Evolutionary conservation across 1,284 basidiomycete species (phyloP), one percentile per base, ranked within the genome.

Genomic region (Leccinum variabile): DNA sequence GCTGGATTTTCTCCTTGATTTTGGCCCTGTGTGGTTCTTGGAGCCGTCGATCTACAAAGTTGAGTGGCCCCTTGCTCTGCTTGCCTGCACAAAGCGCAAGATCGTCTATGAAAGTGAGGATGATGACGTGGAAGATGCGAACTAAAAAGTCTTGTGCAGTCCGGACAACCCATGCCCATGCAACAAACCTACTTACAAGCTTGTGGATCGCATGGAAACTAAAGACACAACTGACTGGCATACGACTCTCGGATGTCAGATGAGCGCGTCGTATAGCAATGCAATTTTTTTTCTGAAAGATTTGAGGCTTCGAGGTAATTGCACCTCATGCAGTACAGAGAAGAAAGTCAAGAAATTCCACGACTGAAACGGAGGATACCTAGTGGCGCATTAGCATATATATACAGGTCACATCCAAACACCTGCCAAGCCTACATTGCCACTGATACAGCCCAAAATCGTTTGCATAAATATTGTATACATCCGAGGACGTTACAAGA

Each of bases 401-500:
- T 35, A 13, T 35, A 9, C 10, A 44, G 5, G 41, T 44, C 5
- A 44, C 3, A 16, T 16, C 14, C n/a, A 49, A 28, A 16, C 13
- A 52, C 22, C 25, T 25, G 0, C 33, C 11, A 35, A 52, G 28
- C 11, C 37, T 11, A 49, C 55, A 30, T n/a, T 53, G 7, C 53
- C 32, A 28, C 33, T 13, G 8, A 11, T 25, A 25, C 25, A 25
- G 3, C 25, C 25, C 2, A 25, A 25, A 25, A 25, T 25, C 25
- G 25, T 25, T 2, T 3, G 44, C 18, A 46, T 39, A 37, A 37
- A 37, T 37, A 35, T 44, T 9, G 37, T 3, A 22, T 39, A 62
- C 18, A 22, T 32, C 11, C n/a, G 18, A 62, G n/a, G 55, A 30
- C 52, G 25, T 37, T 41, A 57, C 28, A 67, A 35, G 22, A 35